Conservation (phyloP, 2,329 filamentous ascomycete genomes). For the Diaporthe eres region DNA sequence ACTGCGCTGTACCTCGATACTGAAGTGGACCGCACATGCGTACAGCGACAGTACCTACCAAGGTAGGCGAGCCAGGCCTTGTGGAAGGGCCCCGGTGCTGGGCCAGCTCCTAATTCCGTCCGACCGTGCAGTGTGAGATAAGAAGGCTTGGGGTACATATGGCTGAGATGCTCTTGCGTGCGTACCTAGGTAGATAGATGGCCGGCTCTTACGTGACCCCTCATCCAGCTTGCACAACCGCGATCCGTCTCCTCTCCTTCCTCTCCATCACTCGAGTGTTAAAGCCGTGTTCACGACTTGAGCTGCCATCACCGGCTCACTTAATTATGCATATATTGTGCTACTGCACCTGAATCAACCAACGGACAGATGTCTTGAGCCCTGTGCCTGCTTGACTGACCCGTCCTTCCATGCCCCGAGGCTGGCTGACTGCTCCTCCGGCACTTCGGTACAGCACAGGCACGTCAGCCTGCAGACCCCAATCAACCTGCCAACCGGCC, state of each 20-base stretch:
- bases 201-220: slow-evolving; percentile 12
- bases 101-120: slow-evolving; percentile 1
- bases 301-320: not conserved
- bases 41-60: not conserved
- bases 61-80: not conserved
- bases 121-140: not conserved
- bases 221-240: slow-evolving; percentile 6
- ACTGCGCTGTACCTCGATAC: not conserved
- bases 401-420: not conserved
- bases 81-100: not conserved
- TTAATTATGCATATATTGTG: not conserved
- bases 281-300: not conserved
- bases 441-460: slow-evolving; percentile 13
- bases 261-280: not conserved
- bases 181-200: too few species aligned
- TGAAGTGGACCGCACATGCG: not conserved
- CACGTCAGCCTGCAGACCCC: not conserved
- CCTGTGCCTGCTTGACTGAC: slow-evolving; percentile 3
- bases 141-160: not conserved
- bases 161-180: not conserved
- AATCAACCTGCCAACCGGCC: not conserved
- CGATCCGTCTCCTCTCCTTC: not conserved
- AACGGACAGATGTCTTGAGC: slow-evolving; percentile 7
- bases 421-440: not conserved
- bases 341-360: not conserved